A percentile compares a stretch with the other conserved stretches of the same genome.
Conservation (phyloP, 257 asterid species). For the Forsythia viridissima region DNA sequence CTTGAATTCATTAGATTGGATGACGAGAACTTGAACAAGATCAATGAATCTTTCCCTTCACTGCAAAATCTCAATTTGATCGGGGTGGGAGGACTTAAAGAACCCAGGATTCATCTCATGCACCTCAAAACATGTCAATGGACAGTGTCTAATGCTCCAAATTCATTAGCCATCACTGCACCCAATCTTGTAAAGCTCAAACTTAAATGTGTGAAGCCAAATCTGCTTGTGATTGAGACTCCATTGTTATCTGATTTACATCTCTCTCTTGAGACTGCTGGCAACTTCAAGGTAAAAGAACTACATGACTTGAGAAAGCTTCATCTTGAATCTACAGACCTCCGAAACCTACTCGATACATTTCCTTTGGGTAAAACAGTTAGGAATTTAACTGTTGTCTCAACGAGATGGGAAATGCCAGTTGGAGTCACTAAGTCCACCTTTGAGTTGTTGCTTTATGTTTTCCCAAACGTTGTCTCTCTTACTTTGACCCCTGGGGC, state of each 20-base stretch:
- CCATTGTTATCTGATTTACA: conserved; percentile 49
- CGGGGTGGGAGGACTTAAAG: conserved; percentile 84
- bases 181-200: conserved; percentile 56
- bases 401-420: conserved; percentile 45
- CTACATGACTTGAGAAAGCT: conserved; percentile 47
- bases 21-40: conserved; percentile 71
- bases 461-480: conserved; percentile 54
- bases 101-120: conserved; percentile 58
- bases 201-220: conserved; percentile 65
- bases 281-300: conserved; percentile 46
- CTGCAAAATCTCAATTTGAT: conserved; percentile 64
- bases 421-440: conserved; percentile 43
- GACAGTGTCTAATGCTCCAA: conserved; percentile 65
- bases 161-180: conserved; percentile 54
- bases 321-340: conserved; percentile 58
- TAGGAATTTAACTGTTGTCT: conserved; percentile 45
- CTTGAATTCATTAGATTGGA: conserved; percentile 81
- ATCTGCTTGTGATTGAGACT: conserved; percentile 53
- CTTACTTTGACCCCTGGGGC: conserved; percentile 58
- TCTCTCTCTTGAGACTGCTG: conserved; percentile 51
- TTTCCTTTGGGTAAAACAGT: conserved; percentile 53
- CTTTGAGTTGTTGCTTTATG: conserved; percentile 44
- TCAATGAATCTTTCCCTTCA: conserved; percentile 60
- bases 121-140: conserved; percentile 62
- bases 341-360: conserved; percentile 40